phyloP scores from a whole-genome alignment of 371 early-diverging fungal genomes.

The Apophysomyces ossiformis region DNA sequence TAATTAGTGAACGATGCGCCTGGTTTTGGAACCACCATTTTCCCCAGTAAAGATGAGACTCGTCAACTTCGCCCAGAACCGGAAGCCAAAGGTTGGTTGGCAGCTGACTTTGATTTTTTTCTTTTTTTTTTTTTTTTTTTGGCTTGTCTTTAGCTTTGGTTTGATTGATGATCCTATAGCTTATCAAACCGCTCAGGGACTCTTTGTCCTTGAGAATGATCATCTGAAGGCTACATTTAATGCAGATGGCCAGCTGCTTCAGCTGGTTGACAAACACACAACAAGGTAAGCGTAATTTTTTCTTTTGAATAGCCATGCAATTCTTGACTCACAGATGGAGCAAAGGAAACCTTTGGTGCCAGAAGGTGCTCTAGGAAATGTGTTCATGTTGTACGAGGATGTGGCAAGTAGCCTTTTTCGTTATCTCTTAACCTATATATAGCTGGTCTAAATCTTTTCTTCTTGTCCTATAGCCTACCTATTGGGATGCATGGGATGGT shows the following conservation, averaged over 20 bases:
- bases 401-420: conserved; percentile 42
- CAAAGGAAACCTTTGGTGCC: conserved; percentile 75
- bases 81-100: neutral
- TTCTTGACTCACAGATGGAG: neutral
- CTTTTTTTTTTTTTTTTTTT: too few relatives aligned
- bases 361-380: conserved; percentile 71
- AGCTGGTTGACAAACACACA: conserved; percentile 65
- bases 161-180: conserved; percentile 26
- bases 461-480: conserved; percentile 56
- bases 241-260: conserved; percentile 69
- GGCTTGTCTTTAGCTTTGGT: neutral
- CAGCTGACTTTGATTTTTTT: neutral
- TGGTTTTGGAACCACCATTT: conserved; percentile 39
- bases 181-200: conserved; percentile 31
- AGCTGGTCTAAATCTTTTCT: neutral
- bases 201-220: conserved; percentile 72
- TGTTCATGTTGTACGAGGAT: conserved; percentile 87
- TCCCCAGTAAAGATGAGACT: neutral
- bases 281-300: conserved; percentile 33
- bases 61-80: neutral
- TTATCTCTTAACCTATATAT: too few relatives aligned
- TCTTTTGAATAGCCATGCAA: neutral
- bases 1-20: conserved; percentile 36
- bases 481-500: conserved; percentile 81
- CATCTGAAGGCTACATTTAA: conserved; percentile 73